Conservation (phyloP, 441 rosid species). For the Lagerstroemia fauriei region DNA sequence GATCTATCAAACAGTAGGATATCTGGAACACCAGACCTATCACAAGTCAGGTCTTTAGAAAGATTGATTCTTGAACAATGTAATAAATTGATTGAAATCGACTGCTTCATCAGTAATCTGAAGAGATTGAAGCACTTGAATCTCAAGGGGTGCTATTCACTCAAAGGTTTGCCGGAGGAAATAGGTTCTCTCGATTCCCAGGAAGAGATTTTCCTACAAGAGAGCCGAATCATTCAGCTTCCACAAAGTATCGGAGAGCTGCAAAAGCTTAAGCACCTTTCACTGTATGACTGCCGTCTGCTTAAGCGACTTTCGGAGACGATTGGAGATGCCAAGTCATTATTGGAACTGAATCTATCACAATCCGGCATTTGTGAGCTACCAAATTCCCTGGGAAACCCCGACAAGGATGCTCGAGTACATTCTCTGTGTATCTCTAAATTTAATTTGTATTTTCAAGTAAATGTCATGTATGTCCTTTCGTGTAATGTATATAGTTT, state of each 20-base stretch:
- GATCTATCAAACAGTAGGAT: background rate
- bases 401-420: too few species aligned
- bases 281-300: background rate
- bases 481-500: too few species aligned
- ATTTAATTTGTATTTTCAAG: too few species aligned
- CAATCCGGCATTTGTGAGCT: background rate
- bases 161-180: background rate
- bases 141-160: background rate
- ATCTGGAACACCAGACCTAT: background rate
- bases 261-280: background rate
- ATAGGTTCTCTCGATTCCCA: background rate
- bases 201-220: background rate
- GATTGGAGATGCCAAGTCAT: background rate
- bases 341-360: background rate
- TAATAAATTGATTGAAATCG: background rate
- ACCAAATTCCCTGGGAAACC: constrained; percentile 13
- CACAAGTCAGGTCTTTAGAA: background rate
- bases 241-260: background rate
- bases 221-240: background rate
- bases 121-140: background rate
- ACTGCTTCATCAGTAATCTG: background rate
- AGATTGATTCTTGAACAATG: background rate
- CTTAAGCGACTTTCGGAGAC: background rate
- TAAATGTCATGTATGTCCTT: too few species aligned
- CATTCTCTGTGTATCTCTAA: too few species aligned